Evolutionary conservation across 225 moss, liverwort and hornwort genomes (phyloP).

Genomic region (Pleurozium schreberi): DNA sequence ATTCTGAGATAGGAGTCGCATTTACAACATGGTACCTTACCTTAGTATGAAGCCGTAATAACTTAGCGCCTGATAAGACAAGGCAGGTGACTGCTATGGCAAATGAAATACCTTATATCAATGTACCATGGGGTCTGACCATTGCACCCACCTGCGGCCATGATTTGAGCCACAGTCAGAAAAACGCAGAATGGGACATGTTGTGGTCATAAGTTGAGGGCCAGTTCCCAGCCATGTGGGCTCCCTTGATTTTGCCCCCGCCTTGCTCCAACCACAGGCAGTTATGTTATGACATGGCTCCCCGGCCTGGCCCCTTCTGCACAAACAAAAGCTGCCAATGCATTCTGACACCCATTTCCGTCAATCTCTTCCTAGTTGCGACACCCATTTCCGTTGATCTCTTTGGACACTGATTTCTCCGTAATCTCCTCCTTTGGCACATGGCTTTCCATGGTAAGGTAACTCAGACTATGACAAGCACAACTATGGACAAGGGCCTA

Average conservation of each 20-base stretch:
- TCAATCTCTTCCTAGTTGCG: neutral
- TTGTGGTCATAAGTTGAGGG: neutral
- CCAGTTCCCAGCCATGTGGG: neutral
- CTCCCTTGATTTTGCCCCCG: neutral
- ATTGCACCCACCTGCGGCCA: neutral
- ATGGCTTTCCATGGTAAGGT: too few species aligned
- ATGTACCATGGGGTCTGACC: neutral
- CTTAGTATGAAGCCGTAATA: too few species aligned
- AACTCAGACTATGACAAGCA: too few species aligned
- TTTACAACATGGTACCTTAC: too few species aligned
- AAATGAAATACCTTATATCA: neutral
- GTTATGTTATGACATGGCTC: neutral
- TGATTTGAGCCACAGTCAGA: neutral
- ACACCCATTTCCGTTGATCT: too few species aligned
- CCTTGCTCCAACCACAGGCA: neutral
- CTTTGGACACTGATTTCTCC: too few species aligned
- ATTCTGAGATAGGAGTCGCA: too few species aligned
- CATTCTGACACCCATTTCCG: neutral
- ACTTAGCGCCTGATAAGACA: neutral
- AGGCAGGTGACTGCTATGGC: neutral
- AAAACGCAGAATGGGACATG: neutral
- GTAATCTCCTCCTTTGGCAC: too few species aligned
- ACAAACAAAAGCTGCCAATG: neutral
- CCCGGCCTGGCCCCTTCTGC: neutral
- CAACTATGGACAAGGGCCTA: too few species aligned